Conservation (phyloP, 176 grass and related monocot genomes). For the Sorghum bicolor region DNA sequence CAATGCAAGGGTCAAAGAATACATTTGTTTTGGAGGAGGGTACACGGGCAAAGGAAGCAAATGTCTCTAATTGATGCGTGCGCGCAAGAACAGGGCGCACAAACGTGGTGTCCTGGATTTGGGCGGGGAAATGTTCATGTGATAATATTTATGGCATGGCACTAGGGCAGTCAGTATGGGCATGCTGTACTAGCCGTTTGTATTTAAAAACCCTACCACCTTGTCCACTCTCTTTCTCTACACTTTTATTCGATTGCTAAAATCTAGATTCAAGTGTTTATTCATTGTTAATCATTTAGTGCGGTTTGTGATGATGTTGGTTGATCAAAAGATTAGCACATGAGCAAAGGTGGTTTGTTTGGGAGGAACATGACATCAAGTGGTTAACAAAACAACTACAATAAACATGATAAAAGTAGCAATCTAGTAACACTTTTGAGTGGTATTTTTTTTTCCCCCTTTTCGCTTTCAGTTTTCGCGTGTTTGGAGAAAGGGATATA, state of each 20-base stretch:
- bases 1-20: slow-evolving; percentile 33
- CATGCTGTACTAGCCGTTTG: slow-evolving; percentile 44
- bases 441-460: not conserved
- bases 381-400: not conserved
- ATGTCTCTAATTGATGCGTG: slow-evolving; percentile 3
- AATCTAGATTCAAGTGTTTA: not conserved
- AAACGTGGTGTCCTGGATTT: slow-evolving; percentile 48
- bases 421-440: not conserved
- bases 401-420: slow-evolving; percentile 14
- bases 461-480: slow-evolving; percentile 14
- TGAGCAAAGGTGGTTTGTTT: slow-evolving; percentile 7
- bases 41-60: not conserved
- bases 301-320: slow-evolving; percentile 27
- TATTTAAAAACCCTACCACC: slow-evolving; percentile 34
- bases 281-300: not conserved
- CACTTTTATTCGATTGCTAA: too few species aligned
- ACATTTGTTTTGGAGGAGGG: slow-evolving; percentile 21
- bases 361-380: slow-evolving; percentile 27
- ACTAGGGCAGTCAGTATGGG: not conserved
- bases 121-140: slow-evolving; percentile 46
- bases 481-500: slow-evolving; percentile 30
- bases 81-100: slow-evolving; percentile 17
- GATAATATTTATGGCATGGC: slow-evolving; percentile 32
- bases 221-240: too few species aligned
- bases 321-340: slow-evolving; percentile 31